These are phyloP conservation scores for Camellia sinensis DNA, from an alignment of 148 eudicot species.

Conservation along the genomic window DNA sequence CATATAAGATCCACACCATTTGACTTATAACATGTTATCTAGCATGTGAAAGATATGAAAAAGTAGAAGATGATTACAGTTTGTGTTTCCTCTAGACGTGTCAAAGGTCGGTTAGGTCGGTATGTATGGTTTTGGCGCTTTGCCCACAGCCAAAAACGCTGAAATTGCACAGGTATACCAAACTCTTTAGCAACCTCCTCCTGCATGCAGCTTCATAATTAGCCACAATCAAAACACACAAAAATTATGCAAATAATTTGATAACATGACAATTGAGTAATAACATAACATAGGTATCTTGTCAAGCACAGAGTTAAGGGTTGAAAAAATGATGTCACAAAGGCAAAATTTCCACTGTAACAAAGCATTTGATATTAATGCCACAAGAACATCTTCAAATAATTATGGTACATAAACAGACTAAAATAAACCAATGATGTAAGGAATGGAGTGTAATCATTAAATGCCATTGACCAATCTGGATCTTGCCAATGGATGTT, in stretches of 20 bases:
- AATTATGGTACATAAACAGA: not conserved
- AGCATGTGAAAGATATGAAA: not conserved
- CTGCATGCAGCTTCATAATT: constrained; percentile 27
- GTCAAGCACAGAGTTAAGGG: no score
- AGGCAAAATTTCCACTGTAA: not conserved
- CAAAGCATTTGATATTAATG: not conserved
- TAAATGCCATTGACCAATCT: not conserved
- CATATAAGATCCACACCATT: no score
- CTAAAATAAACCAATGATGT: no score
- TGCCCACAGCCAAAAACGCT: constrained; percentile 81
- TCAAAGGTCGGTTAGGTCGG: constrained; percentile 73
- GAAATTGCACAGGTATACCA: constrained; percentile 68
- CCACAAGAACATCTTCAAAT: not conserved
- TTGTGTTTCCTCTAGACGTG: constrained; percentile 58
- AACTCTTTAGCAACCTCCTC: constrained; percentile 78
- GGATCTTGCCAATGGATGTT: not conserved
- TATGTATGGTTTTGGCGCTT: constrained; percentile 83
- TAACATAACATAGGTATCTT: not conserved
- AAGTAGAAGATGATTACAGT: constrained; percentile 36
- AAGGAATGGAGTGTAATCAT: not conserved
- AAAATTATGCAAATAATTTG: not conserved
- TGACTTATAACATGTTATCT: not conserved
- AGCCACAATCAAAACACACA: not conserved
- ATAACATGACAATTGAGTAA: not conserved
- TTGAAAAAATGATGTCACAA: not conserved